Conservation (phyloP, 139 green algal genomes). For the Haematococcus sp. region DNA sequence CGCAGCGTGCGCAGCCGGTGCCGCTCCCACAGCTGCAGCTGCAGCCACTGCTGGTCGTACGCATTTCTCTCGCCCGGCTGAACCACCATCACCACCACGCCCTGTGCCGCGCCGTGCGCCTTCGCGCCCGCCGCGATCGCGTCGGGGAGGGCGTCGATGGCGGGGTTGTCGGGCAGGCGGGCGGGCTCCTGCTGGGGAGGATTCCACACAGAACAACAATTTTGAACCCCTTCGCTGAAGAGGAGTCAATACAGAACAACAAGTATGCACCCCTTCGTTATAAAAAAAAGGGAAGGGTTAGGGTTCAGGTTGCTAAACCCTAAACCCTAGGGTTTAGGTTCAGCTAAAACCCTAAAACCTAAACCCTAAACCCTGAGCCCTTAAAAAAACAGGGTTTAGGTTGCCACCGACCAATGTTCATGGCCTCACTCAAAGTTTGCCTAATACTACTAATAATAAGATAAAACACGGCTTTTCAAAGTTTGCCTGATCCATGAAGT, state of each 20-base stretch:
- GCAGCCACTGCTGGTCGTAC: slow-evolving; percentile 92
- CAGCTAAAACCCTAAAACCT: background rate
- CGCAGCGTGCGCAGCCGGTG: slow-evolving; percentile 72
- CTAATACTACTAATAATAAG: too few species aligned
- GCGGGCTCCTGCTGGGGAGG: slow-evolving; percentile 20
- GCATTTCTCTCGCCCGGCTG: slow-evolving; percentile 90
- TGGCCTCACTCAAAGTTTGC: too few species aligned
- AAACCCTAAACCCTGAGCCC: too few species aligned
- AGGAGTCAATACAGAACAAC: too few species aligned
- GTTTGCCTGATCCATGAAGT: too few species aligned
- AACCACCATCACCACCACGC: slow-evolving; percentile 88
- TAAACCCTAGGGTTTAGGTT: background rate
- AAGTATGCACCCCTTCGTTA: too few species aligned
- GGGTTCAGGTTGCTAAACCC: background rate
- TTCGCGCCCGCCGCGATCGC: slow-evolving; percentile 38
- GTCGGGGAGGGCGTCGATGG: slow-evolving; percentile 50
- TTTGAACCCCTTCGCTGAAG: too few species aligned
- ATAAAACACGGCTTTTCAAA: too few species aligned
- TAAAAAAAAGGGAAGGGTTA: background rate
- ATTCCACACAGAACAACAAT: too few species aligned
- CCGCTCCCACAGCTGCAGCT: slow-evolving; percentile 76
- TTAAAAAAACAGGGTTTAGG: too few species aligned
- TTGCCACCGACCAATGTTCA: too few species aligned
- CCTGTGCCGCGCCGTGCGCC: slow-evolving; percentile 14
- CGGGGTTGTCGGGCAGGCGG: slow-evolving; percentile 69